Evolutionary conservation across 176 grass and related monocot genomes (phyloP), one percentile per base, ranked within the genome.

Genomic region (Eleusine coracana): DNA sequence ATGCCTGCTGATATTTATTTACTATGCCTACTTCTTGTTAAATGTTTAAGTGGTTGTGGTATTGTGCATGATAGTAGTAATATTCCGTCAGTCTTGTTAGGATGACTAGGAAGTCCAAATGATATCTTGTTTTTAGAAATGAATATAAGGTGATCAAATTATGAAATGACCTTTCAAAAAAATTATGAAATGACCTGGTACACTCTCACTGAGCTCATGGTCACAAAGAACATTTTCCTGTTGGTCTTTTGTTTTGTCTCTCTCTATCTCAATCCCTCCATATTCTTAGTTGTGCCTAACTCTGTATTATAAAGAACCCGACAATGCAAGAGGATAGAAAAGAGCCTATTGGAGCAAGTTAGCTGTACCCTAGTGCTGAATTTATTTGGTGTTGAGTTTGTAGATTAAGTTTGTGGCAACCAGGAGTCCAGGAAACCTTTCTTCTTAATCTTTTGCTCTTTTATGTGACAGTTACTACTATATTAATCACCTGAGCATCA

Each of bases 81-180:
- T 62, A 66, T 56, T 60, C 1, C 48, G 2, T 44, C 27, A 34
- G 34, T 70, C 41, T 28, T 51, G 9, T 65, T 54, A 21, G 13
- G 18, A 16, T 67, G 48, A 58, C 20, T 62, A 70, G 17, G 28
- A 41, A 59, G 13, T 29, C 70, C 4, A 34, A 36, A 17, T 55
- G 68, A 21, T 44, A 82, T 21, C 29, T 81, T 66, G 7, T 67
- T 81, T 81, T 31, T 68, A 61, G n/a, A 87, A 21, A 69, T 39
- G 40, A 60, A 68, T 70, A 52, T 28, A 81, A 59, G 54, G 25
- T 51, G 75, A 46, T 34, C 28, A 49, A 38, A 70, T 49, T 11
- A 28, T 45, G 25, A 15, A 25, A 14, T 71, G 10, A 3, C 41
- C 14, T 80, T 34, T 34, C 1, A 2, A 34, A 34, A 34, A 38